phyloP scores from a whole-genome alignment of 495 filamentous ascomycete species.

The Evansstolkia leycettana region DNA sequence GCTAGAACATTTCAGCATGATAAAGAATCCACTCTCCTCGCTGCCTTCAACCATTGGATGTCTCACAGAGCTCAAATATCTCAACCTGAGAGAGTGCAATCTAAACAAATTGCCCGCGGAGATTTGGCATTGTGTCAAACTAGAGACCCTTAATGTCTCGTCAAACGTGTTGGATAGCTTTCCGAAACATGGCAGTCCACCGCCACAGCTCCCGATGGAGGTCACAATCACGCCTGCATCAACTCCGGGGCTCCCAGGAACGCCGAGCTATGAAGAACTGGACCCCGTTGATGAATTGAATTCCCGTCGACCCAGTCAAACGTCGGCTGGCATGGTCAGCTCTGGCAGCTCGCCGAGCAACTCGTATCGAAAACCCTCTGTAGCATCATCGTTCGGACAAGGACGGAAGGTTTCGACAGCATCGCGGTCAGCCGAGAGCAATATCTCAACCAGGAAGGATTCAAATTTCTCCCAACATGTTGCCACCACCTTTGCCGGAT shows the following conservation, averaged over 20 bases:
- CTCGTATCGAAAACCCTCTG: conserved; percentile 62
- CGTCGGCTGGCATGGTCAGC: conserved; percentile 61
- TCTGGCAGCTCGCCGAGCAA: conserved; percentile 59
- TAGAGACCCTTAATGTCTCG: conserved; percentile 89
- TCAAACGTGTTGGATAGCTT: conserved; percentile 86
- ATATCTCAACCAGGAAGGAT: conserved; percentile 66
- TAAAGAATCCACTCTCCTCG: conserved; percentile 72
- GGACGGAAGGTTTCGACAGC: conserved; percentile 76
- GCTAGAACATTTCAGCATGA: conserved; percentile 86
- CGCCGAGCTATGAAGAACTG: conserved; percentile 68
- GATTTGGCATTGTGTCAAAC: conserved; percentile 77
- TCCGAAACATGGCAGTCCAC: conserved; percentile 63
- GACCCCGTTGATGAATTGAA: conserved; percentile 51
- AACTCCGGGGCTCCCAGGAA: conserved; percentile 39
- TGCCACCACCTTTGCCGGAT: conserved; percentile 72
- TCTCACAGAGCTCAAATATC: conserved; percentile 65
- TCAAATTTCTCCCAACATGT: conserved; percentile 65
- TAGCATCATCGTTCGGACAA: conserved; percentile 65
- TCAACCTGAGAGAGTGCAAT: conserved; percentile 89
- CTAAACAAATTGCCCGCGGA: conserved; percentile 78
- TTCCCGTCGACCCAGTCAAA: conserved; percentile 69
- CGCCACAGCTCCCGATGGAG: conserved; percentile 46
- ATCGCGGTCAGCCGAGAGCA: conserved; percentile 48
- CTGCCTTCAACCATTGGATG: conserved; percentile 79
- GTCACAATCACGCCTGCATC: conserved; percentile 32